Percentiles rank a stretch among this genome's conserved stretches.
phyloP scores from a whole-genome alignment of 306 rosid species.

The Prunus salicina region DNA sequence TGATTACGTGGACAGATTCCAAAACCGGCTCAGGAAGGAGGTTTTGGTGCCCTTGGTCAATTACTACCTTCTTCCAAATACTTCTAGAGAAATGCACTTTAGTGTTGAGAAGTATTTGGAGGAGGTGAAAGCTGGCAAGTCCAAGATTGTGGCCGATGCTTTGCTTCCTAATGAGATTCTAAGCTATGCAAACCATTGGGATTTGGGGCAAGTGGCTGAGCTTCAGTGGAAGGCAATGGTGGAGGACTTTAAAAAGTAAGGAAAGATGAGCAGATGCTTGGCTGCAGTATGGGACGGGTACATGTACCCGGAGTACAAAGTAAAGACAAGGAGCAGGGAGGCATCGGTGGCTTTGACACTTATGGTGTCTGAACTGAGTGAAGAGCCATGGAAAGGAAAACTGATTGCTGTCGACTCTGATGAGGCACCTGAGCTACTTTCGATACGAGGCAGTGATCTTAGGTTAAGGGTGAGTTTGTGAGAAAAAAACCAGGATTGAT shows the following conservation, averaged over 20 bases:
- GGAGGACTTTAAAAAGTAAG: conserved; percentile 14
- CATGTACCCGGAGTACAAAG: neutral
- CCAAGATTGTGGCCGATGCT: neutral
- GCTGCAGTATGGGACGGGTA: conserved; percentile 25
- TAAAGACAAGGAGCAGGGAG: conserved; percentile 12
- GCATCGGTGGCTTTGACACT: conserved; percentile 19
- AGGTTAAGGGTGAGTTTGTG: neutral
- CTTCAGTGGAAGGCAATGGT: conserved; percentile 51
- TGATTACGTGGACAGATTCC: too few species aligned
- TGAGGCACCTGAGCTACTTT: neutral
- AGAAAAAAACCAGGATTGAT: neutral
- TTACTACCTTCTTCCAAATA: too few species aligned
- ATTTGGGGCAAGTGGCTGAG: conserved; percentile 45
- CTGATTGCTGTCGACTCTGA: neutral
- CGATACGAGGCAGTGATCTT: neutral
- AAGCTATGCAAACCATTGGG: neutral
- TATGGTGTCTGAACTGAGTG: neutral
- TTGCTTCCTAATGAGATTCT: conserved; percentile 34
- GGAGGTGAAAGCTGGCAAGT: neutral
- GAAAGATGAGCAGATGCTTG: conserved; percentile 43
- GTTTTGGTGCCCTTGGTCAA: too few species aligned
- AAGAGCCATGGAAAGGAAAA: neutral
- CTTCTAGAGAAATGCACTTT: too few species aligned
- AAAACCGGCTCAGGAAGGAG: too few species aligned
- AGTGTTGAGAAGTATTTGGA: neutral